These are phyloP conservation scores for Alloteropsis semialata DNA, from an alignment of 176 grass and related monocot species.

Conservation along the genomic window DNA sequence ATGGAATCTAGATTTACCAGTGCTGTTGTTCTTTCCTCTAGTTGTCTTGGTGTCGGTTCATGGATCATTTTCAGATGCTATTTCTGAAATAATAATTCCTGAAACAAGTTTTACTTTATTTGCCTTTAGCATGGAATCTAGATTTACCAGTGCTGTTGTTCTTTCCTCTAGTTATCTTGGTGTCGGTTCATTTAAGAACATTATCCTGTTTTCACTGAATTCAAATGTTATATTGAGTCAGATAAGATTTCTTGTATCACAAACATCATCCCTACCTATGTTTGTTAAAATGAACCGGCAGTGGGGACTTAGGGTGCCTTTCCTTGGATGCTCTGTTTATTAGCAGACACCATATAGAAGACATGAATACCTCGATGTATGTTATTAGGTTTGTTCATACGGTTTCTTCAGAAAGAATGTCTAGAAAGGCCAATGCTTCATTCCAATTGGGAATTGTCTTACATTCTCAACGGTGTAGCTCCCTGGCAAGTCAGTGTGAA, in stretches of 20 bases:
- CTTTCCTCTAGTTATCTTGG: background rate
- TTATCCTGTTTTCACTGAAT: background rate
- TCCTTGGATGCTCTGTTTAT: background rate
- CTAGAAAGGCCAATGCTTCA: background rate
- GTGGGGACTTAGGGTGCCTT: background rate
- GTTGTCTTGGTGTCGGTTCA: background rate
- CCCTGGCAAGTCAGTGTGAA: too few species aligned
- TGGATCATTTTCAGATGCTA: background rate
- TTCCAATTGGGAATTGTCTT: too few species aligned
- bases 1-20: background rate
- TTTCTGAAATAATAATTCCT: background rate
- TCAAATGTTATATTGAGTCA: background rate
- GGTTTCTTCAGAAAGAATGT: background rate
- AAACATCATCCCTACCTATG: background rate
- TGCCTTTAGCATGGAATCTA: background rate
- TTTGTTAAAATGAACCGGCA: background rate
- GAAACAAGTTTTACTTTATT: background rate
- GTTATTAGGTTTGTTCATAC: background rate
- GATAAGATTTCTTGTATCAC: background rate
- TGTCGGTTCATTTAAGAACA: background rate
- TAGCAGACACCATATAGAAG: background rate
- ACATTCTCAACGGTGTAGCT: too few species aligned
- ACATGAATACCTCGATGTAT: background rate
- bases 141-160: background rate
- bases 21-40: background rate